Evolutionary conservation across 768 basidiomycete species (phyloP).

Genomic region (Boletus bicolor): DNA sequence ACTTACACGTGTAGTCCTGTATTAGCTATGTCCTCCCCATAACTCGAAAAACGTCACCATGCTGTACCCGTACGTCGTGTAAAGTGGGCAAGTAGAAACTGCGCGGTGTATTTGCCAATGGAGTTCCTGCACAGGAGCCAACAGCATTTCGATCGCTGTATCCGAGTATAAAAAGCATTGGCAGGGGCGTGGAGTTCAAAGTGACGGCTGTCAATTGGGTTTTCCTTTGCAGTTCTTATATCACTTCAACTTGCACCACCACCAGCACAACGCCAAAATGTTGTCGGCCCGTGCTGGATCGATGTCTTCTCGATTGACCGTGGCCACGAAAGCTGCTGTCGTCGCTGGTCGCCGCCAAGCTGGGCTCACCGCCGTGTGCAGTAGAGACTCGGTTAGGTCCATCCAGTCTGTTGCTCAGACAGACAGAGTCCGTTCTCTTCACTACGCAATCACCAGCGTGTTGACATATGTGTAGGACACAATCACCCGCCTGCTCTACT

Average conservation of each 20-base stretch:
- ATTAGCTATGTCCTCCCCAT: neutral
- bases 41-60: neutral
- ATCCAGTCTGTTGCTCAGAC: constrained; percentile 69
- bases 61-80: neutral
- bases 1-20: neutral
- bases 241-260: constrained; percentile 1
- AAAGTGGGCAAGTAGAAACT: neutral
- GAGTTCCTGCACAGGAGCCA: constrained; percentile 12
- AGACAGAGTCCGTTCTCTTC: constrained; percentile 53
- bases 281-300: constrained; percentile 28
- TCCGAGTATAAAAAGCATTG: neutral
- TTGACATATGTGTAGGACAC: constrained; percentile 67
- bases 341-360: constrained; percentile 44
- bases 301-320: constrained; percentile 28
- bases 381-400: constrained; percentile 37
- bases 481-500: constrained; percentile 93
- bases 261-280: constrained; percentile 20
- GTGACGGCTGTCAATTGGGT: neutral
- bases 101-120: constrained; percentile 9
- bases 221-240: neutral
- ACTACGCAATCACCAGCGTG: neutral
- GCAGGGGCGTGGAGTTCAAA: neutral
- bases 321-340: constrained; percentile 44
- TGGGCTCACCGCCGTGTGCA: constrained; percentile 39
- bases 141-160: constrained; percentile 19